phyloP scores from a whole-genome alignment of 2,329 filamentous ascomycete species.

The Celoporthe dispersa region DNA sequence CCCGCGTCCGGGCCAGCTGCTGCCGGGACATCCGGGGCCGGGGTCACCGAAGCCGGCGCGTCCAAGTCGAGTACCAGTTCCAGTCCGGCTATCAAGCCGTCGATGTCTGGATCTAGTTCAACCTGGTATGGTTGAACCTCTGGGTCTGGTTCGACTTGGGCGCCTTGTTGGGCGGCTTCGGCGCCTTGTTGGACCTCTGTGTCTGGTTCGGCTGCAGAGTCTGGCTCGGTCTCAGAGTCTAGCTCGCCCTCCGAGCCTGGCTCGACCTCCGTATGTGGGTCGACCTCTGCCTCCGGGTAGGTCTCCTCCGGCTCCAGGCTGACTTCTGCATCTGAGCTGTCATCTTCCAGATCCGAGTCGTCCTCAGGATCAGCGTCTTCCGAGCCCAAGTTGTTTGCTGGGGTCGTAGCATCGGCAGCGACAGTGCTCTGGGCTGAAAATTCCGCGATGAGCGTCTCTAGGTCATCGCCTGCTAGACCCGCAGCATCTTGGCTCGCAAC shows the following conservation, averaged over 20 bases:
- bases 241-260: neutral
- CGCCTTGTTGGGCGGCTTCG: neutral
- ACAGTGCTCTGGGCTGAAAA: neutral
- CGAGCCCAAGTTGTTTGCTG: neutral
- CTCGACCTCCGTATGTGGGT: neutral
- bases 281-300: neutral
- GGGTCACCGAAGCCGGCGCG: neutral
- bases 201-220: neutral
- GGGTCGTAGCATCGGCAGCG: neutral
- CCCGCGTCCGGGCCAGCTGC: neutral
- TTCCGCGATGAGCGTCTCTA: neutral
- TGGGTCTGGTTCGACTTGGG: neutral
- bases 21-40: too few relatives aligned
- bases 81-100: neutral
- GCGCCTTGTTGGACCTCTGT: neutral
- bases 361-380: neutral
- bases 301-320: neutral
- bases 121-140: neutral
- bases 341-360: neutral
- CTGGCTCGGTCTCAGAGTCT: neutral
- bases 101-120: neutral
- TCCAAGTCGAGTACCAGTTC: neutral
- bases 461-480: neutral
- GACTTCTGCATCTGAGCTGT: neutral
- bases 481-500: neutral